phyloP scores from a whole-genome alignment of 2,329 filamentous ascomycete species.

The Tolypocladium cylindrosporum region DNA sequence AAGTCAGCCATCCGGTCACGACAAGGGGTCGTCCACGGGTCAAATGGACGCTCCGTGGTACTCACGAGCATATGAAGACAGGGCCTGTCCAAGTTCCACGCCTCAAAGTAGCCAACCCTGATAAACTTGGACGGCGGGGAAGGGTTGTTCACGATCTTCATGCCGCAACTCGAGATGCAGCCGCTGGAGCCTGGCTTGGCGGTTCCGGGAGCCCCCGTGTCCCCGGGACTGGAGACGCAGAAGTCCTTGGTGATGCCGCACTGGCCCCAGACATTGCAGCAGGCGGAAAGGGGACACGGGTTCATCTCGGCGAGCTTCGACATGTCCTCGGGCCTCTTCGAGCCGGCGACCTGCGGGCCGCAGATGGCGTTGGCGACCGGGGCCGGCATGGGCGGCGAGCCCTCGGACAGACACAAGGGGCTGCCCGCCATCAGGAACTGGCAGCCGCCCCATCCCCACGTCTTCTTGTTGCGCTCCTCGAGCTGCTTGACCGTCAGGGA shows the following conservation, averaged over 20 bases:
- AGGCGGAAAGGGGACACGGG: slow-evolving; percentile 16
- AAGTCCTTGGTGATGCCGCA: slow-evolving; percentile 30
- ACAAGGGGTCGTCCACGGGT: not conserved
- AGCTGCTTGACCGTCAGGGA: slow-evolving; percentile 17
- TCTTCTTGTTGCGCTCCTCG: slow-evolving; percentile 13
- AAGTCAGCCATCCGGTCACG: not conserved
- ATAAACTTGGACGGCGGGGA: slow-evolving; percentile 3
- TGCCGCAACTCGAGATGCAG: slow-evolving; percentile 19
- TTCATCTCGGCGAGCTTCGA: slow-evolving; percentile 12
- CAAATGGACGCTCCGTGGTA: not conserved
- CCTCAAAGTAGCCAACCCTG: slow-evolving; percentile 10
- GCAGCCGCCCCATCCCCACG: slow-evolving; percentile 20
- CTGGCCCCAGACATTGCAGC: slow-evolving; percentile 27
- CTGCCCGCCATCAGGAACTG: slow-evolving; percentile 3
- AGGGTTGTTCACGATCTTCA: slow-evolving; percentile 10
- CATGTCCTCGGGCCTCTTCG: slow-evolving; percentile 6
- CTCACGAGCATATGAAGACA: slow-evolving; percentile 3
- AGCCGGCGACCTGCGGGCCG: slow-evolving; percentile 16
- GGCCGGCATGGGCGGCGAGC: slow-evolving; percentile 17
- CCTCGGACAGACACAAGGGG: slow-evolving; percentile 17
- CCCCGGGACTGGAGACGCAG: slow-evolving; percentile 17
- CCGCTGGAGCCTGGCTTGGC: slow-evolving; percentile 15
- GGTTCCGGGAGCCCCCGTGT: slow-evolving; percentile 26
- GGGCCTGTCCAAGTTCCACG: slow-evolving; percentile 3
- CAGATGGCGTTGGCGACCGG: slow-evolving; percentile 13